These are phyloP conservation scores for Lobosporangium transversale DNA, from an alignment of 192 early-diverging fungal genomes.

Conservation along the genomic window DNA sequence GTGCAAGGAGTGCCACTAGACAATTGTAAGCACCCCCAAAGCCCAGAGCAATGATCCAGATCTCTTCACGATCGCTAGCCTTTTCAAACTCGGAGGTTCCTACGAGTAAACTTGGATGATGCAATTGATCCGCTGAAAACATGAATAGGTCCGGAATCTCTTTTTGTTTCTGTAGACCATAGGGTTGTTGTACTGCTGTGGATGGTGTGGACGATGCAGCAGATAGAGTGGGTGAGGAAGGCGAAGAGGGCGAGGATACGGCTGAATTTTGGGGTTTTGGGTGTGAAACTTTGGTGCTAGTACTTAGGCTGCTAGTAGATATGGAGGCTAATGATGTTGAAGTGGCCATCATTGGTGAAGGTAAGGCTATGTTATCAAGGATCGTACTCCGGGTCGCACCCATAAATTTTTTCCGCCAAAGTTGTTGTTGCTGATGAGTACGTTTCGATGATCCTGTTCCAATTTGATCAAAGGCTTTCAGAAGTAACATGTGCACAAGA, in stretches of 20 bases:
- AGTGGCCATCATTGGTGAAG: slow-evolving; percentile 17
- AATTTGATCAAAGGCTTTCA: slow-evolving; percentile 34
- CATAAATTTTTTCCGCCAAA: background rate
- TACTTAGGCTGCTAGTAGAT: slow-evolving; percentile 32
- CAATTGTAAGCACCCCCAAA: slow-evolving; percentile 33
- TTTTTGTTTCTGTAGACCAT: slow-evolving; percentile 18
- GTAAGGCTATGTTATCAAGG: slow-evolving; percentile 27
- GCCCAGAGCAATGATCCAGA: slow-evolving; percentile 47
- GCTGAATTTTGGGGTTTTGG: slow-evolving; percentile 13
- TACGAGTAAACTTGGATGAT: slow-evolving; percentile 38
- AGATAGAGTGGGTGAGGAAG: slow-evolving; percentile 40
- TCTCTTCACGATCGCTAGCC: slow-evolving; percentile 50
- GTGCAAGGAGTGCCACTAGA: slow-evolving; percentile 26
- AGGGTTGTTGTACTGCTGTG: slow-evolving; percentile 3
- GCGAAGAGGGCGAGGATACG: slow-evolving; percentile 43
- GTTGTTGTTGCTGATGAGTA: background rate
- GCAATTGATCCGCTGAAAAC: slow-evolving; percentile 42
- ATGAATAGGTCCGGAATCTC: slow-evolving; percentile 39
- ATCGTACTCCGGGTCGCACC: slow-evolving; percentile 10
- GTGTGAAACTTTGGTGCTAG: slow-evolving; percentile 17
- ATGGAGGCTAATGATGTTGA: slow-evolving; percentile 24
- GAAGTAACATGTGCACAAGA: slow-evolving; percentile 33
- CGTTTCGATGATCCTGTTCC: slow-evolving; percentile 12
- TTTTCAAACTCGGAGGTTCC: slow-evolving; percentile 36
- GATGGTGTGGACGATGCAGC: slow-evolving; percentile 17